Evolutionary conservation across 148 eudicot species (phyloP), one percentile per base, ranked within the genome.

Genomic region (Simmondsia chinensis): DNA sequence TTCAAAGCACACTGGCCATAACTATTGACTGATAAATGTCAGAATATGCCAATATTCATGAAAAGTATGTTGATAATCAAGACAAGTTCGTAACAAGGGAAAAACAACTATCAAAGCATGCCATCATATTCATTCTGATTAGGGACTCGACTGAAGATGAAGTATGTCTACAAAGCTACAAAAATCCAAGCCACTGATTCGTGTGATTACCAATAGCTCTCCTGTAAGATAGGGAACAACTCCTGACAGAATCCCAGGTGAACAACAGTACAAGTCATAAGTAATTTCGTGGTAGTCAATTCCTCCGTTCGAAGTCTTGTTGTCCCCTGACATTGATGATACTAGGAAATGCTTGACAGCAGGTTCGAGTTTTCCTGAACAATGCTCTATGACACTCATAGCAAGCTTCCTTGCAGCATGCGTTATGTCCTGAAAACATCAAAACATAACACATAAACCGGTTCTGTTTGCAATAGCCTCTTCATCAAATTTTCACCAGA

Each of bases 331-430:
- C 79, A 86, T 76, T 46, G 82, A 79, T 46, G 99, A 91, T 50
- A 82, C 54, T 33, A 91, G 78, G 49, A 73, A 77, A 54, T 79
- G 83, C 68, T 86, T 86, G 50, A 91, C 70, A 59, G 65, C 67
- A 59, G 89, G 83, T 66, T 82, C 99, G 43, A 91, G 94, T 57
- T 86, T 86, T 43, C 54, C 77, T 50, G 87, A 63, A 75, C 89
- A 82, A 12, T 68, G 71, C 50, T 71, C 72, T 40, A 91, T 70
- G 57, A 86, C 89, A 49, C 69, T 62, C 86, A 77, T 76, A 36
- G 94, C 86, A 59, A 91, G 83, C 58, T 64, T 79, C 79, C 87
- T 81, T 27, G 83, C 89, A 48, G 94, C 77, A 57, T 50, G 48
- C 1, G 71, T 56, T 32, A 73, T 56, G 64, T 69, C 94, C 99